A percentile compares a stretch with the other conserved stretches of the same genome.
Conservation (phyloP, 2,329 filamentous ascomycete genomes). For the Trichoderma hamatum region DNA sequence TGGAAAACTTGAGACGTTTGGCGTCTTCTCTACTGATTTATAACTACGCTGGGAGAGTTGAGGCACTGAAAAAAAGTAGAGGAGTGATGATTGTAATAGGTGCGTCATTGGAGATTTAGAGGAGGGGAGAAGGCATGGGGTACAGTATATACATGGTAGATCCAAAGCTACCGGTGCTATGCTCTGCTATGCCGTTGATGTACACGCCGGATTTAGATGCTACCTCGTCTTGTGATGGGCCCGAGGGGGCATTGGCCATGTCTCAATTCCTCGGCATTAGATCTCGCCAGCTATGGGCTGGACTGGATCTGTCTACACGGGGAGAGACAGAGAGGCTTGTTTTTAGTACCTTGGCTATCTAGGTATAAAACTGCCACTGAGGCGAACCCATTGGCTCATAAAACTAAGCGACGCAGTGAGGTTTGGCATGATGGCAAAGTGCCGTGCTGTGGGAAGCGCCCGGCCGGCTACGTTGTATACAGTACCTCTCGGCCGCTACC, state of each 20-base stretch:
- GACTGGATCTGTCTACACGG: neutral
- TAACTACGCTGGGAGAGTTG: neutral
- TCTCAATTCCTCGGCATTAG: neutral
- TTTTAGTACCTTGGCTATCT: neutral
- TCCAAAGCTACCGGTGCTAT: neutral
- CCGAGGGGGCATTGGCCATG: neutral
- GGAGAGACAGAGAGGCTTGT: neutral
- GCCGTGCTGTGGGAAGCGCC: neutral
- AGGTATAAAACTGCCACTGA: neutral
- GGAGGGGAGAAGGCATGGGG: neutral
- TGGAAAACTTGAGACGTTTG: neutral
- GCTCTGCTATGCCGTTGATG: neutral
- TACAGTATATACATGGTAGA: neutral
- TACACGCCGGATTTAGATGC: neutral
- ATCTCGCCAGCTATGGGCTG: neutral
- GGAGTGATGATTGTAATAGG: neutral
- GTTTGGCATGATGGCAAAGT: neutral
- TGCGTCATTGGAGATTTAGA: neutral
- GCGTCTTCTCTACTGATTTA: neutral
- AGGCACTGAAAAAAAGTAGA: neutral
- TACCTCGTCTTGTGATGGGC: neutral
- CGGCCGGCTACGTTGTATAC: conserved; percentile 1
- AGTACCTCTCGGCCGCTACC: conserved; percentile 17
- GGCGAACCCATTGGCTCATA: neutral
- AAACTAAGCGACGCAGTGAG: neutral